Evolutionary conservation across 768 basidiomycete species (phyloP), one percentile per base, ranked within the genome.

Genomic region (Termitomyces sp.): DNA sequence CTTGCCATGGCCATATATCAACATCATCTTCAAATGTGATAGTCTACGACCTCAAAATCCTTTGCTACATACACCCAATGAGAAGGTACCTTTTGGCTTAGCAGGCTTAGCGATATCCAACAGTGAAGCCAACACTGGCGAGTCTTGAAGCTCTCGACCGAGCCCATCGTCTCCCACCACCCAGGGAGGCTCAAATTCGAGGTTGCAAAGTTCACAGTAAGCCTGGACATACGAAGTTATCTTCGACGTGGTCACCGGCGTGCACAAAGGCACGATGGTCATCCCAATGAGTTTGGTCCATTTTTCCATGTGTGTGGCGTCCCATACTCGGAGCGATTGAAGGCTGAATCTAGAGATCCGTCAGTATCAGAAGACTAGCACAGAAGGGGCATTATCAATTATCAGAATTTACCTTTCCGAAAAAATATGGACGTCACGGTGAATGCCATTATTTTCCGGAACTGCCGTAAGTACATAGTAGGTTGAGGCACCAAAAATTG

Each of bases 231-330:
- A 40, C 18, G 39, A 40, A 7, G n/a, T 40, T 4, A 40, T 32
- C 20, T 20, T 54, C 53, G 22, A 46, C 7, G 44, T 46, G 16
- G 45, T 30, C 27, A 12, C 24, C 30, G 26, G 39, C 22, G 2
- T 47, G 4, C 9, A 58, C 40, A 30, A 53, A 58, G 1, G 20
- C 44, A 3, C 48, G 44, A n/a, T n/a, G n/a, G 8, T 56, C 56
- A 39, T 50, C 55, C 60, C 60, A 61, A 33, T 49, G 33, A 36
- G 42, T 49, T 6, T 51, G 30, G 2, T 43, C 34, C n/a, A 55
- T 58, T 14, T 20, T 46, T 24, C 56, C 57, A 14, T 56, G 61
- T 24, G 40, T 55, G 42, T 57, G 61, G 14, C 61, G 61, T 5
- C 55, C 59, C 55, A 56, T 56, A 1, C 59, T 50, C 18, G 58